Evolutionary conservation across 257 asterid species (phyloP).

Genomic region (Mitragyna speciosa): DNA sequence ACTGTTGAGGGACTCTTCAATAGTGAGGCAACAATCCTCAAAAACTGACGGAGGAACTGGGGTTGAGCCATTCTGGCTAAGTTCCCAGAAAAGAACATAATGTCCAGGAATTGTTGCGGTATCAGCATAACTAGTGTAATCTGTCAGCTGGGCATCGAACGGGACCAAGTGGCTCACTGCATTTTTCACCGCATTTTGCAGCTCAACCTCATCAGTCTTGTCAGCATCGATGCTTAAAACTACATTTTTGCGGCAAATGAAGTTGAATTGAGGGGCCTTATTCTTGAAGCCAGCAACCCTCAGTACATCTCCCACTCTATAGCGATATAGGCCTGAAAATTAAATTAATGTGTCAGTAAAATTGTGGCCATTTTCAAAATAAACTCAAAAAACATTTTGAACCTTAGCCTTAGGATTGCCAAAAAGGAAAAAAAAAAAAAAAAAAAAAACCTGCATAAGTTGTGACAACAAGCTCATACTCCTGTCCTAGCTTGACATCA

Average conservation of each 20-base stretch:
- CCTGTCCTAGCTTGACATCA: constrained; percentile 74
- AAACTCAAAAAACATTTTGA: too few relatives aligned
- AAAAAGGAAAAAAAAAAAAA: not conserved
- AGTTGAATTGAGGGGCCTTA: constrained; percentile 91
- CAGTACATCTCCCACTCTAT: constrained; percentile 86
- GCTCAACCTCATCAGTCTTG: constrained; percentile 92
- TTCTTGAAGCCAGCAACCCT: constrained; percentile 91
- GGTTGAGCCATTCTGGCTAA: constrained; percentile 42
- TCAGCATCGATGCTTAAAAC: constrained; percentile 83
- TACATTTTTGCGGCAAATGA: constrained; percentile 81
- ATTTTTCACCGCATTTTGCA: constrained; percentile 71
- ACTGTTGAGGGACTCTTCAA: constrained; percentile 78
- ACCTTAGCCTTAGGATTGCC: too few relatives aligned
- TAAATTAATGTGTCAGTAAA: not conserved
- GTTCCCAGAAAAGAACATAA: constrained; percentile 87
- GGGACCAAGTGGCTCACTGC: constrained; percentile 63
- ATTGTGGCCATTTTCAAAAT: not conserved
- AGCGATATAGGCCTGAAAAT: constrained; percentile 67
- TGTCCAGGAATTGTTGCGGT: constrained; percentile 69
- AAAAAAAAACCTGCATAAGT: constrained; percentile 67
- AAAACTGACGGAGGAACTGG: constrained; percentile 75
- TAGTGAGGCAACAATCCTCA: constrained; percentile 79
- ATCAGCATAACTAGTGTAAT: constrained; percentile 87
- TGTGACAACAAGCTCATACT: constrained; percentile 90
- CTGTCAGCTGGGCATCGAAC: constrained; percentile 57